Percentiles rank a stretch among this genome's conserved stretches.
Conservation (phyloP, 257 asterid species). For the Jasminum sambac region DNA sequence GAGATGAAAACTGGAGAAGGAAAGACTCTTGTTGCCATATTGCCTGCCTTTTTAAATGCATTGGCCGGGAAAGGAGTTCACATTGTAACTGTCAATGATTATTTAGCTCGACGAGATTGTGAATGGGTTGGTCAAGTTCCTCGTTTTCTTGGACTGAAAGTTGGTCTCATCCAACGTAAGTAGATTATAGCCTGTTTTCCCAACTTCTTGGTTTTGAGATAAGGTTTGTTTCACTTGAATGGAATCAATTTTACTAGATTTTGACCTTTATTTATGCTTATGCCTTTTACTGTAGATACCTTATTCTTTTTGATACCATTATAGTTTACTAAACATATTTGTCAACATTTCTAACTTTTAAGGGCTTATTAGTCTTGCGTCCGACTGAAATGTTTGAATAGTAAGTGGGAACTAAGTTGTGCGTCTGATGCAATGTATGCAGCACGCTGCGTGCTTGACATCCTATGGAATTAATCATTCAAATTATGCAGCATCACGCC, state of each 20-base stretch:
- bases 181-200: slow-evolving; percentile 28
- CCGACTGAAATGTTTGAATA: too few relatives aligned
- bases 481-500: not conserved
- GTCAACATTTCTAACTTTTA: too few relatives aligned
- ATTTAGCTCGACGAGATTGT: slow-evolving; percentile 95
- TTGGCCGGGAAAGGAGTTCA: slow-evolving; percentile 93
- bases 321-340: not conserved
- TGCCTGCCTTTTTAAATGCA: slow-evolving; percentile 93
- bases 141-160: slow-evolving; percentile 94
- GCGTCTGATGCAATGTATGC: too few relatives aligned
- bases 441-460: not conserved
- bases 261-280: not conserved
- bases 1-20: slow-evolving; percentile 99
- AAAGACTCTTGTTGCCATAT: slow-evolving; percentile 92
- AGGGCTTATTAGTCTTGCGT: too few relatives aligned
- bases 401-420: too few relatives aligned
- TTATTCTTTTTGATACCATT: not conserved
- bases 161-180: slow-evolving; percentile 99
- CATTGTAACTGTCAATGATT: slow-evolving; percentile 92
- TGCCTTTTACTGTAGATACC: not conserved
- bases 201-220: slow-evolving; percentile 11
- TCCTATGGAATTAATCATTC: not conserved
- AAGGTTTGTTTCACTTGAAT: slow-evolving; percentile 21
- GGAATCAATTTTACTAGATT: not conserved
- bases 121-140: slow-evolving; percentile 99